phyloP scores from a whole-genome alignment of 2,329 filamentous ascomycete species.

The Trichoderma semiorbis region DNA sequence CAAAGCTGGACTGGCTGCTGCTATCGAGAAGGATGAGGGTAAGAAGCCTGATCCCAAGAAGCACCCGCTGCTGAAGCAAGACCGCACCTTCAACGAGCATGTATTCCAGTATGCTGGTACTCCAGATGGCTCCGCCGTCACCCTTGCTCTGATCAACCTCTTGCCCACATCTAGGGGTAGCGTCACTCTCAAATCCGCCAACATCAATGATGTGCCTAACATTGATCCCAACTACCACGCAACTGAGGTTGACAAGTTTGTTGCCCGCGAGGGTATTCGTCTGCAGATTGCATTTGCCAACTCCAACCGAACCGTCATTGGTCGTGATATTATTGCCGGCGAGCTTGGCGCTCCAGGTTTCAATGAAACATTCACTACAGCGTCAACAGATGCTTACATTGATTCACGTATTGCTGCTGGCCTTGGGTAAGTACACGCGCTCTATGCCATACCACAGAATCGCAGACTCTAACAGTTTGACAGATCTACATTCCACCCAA shows the following conservation, averaged over 20 bases:
- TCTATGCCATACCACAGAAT: not conserved
- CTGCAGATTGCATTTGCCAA: conserved; percentile 24
- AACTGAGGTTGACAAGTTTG: conserved; percentile 31
- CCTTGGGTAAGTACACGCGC: not conserved
- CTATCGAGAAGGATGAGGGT: conserved; percentile 35
- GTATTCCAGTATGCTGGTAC: conserved; percentile 23
- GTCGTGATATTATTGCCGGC: conserved; percentile 25
- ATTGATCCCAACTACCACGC: conserved; percentile 32
- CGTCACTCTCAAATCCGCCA: conserved; percentile 24
- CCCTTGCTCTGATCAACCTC: conserved; percentile 23
- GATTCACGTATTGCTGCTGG: conserved; percentile 24
- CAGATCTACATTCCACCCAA: conserved; percentile 29
- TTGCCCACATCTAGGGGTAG: conserved; percentile 29
- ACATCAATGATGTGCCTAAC: conserved; percentile 22
- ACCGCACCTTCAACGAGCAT: conserved; percentile 22
- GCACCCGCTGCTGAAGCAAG: conserved; percentile 32
- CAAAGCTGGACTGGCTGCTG: conserved; percentile 29
- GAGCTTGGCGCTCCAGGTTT: conserved; percentile 21
- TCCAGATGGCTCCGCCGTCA: conserved; percentile 24
- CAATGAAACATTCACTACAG: conserved; percentile 20
- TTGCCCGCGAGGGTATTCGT: conserved; percentile 24
- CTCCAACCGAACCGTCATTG: conserved; percentile 21
- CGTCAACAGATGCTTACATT: conserved; percentile 29
- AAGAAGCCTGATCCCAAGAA: conserved; percentile 27
- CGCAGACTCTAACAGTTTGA: not conserved